Base-by-base conservation (phyloP, 2,329 filamentous ascomycete genomes). In the Epichloe sibirici region DNA sequence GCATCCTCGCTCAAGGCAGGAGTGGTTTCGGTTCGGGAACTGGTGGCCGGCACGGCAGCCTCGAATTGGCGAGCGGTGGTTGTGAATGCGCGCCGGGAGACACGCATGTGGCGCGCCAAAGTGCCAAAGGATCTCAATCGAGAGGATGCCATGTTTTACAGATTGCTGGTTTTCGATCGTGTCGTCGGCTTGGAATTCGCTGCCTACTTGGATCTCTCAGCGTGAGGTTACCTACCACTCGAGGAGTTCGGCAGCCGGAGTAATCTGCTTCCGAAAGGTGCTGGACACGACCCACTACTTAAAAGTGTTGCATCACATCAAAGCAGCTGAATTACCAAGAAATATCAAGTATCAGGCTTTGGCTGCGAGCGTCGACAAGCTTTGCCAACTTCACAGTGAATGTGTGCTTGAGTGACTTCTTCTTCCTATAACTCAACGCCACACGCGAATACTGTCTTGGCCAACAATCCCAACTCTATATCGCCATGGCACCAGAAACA, bases 61-160 rank as follows among this genome's bases (percentile, higher is more conserved):
- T 79, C 74, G 64, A 73, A 65, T 57, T 72, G 70, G 53, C 72
- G 72, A 46, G 72, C 66, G 21, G 76, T 75, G 52, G 70, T 69
- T 57, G 71, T 66, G 61, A 81, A 78, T 45, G 72, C 63, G 52
- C 76, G 74, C 58, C 66, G 69, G 50, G 69, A 66, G 52, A 70
- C 63, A 57, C 72, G 71, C 61, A 71, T 59, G 53, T 67, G 69
- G 62, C 73, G 73, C 61, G 72, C 64, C 52, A 78, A 61, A 58
- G 68, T 64, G 52, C 70, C 64, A 52, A 73, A 58, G 52, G 71
- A 68, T 68, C 67, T 74, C 69, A 68, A 71, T 72, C 68, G 71
- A 68, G 66, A 72, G 58, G 62, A 71, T 61, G 71, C 69, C 67
- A 69, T 78, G 56, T 58, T 62, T 62, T 50, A n/a, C 34, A 38